Evolutionary conservation across 2,329 filamentous ascomycete species (phyloP), one percentile per base, ranked within the genome.

Genomic region (Trichothecium roseum): DNA sequence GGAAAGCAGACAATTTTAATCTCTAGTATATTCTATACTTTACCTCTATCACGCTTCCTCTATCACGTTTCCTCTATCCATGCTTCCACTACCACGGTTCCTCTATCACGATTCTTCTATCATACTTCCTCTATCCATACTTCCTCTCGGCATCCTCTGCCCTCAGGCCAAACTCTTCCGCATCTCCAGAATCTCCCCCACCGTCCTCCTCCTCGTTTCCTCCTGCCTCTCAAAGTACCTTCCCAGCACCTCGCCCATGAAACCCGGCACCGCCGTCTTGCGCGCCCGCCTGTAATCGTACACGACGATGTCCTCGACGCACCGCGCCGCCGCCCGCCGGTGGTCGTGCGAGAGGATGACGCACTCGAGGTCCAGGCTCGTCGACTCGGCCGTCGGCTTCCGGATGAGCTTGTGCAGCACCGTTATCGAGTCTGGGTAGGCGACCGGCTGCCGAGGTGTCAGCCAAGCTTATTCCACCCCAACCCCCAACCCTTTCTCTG

Each of bases 371-470:
- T 72, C 55, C 42, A 89, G 72, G 15, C 72, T 69, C 14, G 60
- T 49, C 0, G 59, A 56, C 3, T 43, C 43, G 15, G 49, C 41
- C 14, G 48, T 40, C 3, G 77, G 80, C 38, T 66, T 56, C 17
- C 59, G 54, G 3, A 68, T 60, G 10, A 94, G 70, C 53, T 81
- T 88, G 60, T 94, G 86, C 48, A 89, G 81, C 15, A 91, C 84
- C 0, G 82, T 86, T 42, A 94, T 75, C 33, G 73, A 72, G 55
- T 94, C 87, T 1, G 87, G 87, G 56, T 75, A 93, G 24, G 70
- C 80, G 74, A 94, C 81, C 13, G 87, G 85, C 83, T 86, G 44
- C 32, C 38, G 24, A 35, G 13, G 3, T 10, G 17, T 15, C 18
- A 16, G n/a, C 24, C 24, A 8, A n/a, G 8, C 24, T 27, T n/a